A percentile compares a stretch with the other conserved stretches of the same genome.
phyloP scores from a whole-genome alignment of 2,329 filamentous ascomycete genomes.

The Talaromyces verruculosus region DNA sequence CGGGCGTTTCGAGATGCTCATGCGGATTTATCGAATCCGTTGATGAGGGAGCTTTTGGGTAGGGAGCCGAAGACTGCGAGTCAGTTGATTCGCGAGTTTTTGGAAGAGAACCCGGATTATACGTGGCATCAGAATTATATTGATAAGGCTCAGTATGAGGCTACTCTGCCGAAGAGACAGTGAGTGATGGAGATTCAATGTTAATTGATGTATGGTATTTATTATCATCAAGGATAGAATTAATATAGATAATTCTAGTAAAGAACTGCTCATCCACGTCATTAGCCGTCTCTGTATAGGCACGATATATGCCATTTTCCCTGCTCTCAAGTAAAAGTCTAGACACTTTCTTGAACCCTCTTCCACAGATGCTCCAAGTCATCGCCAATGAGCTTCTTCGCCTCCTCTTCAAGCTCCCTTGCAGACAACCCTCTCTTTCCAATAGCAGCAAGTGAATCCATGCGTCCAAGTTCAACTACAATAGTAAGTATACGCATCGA shows the following conservation, averaged over 20 bases:
- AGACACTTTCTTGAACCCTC: constrained; percentile 3
- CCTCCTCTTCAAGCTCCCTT: constrained; percentile 31
- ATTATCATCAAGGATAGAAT: not conserved
- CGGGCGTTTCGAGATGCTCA: not conserved
- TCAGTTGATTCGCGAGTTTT: constrained; percentile 32
- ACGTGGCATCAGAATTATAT: constrained; percentile 50
- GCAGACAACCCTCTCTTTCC: constrained; percentile 30
- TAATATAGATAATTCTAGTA: not conserved
- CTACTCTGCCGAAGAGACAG: constrained; percentile 12
- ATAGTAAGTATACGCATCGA: not conserved
- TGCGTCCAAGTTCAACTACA: constrained; percentile 36
- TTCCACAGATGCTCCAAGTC: constrained; percentile 33
- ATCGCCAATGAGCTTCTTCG: constrained; percentile 32
- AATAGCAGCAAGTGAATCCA: constrained; percentile 33
- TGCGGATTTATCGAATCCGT: constrained; percentile 38
- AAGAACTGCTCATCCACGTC: not conserved
- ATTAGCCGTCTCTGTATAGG: not conserved
- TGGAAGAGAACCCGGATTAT: constrained; percentile 37
- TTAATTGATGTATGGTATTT: not conserved
- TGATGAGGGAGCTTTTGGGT: constrained; percentile 48
- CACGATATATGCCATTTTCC: not conserved
- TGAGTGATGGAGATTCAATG: not conserved
- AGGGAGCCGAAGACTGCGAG: constrained; percentile 45
- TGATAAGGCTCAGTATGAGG: constrained; percentile 19
- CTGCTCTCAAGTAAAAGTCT: not conserved